Conservation (phyloP, 768 basidiomycete species). For the Coprinopsis sp. region DNA sequence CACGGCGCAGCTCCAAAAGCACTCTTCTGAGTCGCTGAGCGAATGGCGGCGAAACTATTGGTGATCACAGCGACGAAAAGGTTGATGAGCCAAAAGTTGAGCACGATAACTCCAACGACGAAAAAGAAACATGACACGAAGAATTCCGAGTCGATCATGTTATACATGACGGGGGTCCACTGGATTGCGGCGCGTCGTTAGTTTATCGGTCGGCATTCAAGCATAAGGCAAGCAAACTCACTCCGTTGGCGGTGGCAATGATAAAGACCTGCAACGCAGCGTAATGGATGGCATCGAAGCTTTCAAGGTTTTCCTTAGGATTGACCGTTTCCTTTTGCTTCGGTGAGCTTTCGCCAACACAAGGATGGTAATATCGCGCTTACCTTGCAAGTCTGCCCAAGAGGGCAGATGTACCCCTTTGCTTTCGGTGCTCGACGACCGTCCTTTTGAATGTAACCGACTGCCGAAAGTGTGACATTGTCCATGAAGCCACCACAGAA, state of each 20-base stretch:
- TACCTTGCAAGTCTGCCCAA: slow-evolving; percentile 80
- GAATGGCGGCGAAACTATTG: slow-evolving; percentile 85
- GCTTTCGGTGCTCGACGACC: slow-evolving; percentile 20
- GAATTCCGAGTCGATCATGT: slow-evolving; percentile 85
- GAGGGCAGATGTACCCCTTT: slow-evolving; percentile 89
- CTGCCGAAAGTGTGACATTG: slow-evolving; percentile 43
- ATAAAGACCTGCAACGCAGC: slow-evolving; percentile 81
- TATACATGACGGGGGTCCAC: slow-evolving; percentile 85
- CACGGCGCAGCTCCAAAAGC: slow-evolving; percentile 85
- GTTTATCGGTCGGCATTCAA: slow-evolving; percentile 1
- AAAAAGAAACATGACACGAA: slow-evolving; percentile 86
- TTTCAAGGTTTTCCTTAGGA: slow-evolving; percentile 60
- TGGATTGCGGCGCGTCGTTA: slow-evolving; percentile 22
- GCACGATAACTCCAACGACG: slow-evolving; percentile 74
- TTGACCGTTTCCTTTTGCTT: slow-evolving; percentile 58
- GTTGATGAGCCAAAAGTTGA: slow-evolving; percentile 95
- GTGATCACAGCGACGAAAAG: slow-evolving; percentile 95
- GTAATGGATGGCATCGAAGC: slow-evolving; percentile 86
- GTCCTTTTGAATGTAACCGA: slow-evolving; percentile 31
- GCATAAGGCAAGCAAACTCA: slow-evolving; percentile 30
- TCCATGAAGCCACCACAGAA: slow-evolving; percentile 83
- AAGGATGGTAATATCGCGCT: too few relatives aligned
- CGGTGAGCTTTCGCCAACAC: too few relatives aligned
- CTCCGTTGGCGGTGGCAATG: slow-evolving; percentile 74
- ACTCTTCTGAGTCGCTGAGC: slow-evolving; percentile 80